Base-by-base conservation (phyloP, 2,329 filamentous ascomycete species). In the Zalaria sp. region DNA sequence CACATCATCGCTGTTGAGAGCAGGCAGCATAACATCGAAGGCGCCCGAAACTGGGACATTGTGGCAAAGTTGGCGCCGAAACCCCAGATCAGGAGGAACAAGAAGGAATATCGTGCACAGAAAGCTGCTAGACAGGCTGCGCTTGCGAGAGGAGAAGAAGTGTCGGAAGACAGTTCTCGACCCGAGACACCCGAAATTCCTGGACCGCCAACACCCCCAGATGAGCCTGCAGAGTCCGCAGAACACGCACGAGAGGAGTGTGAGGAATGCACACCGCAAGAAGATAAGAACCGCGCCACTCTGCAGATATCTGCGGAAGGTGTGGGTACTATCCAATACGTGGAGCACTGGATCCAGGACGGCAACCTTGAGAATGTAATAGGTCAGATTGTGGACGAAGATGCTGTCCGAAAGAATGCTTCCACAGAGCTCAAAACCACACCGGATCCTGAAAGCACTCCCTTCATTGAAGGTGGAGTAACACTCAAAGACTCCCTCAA, bases 1-100 rank as follows among this genome's bases (percentile, higher is more conserved):
- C 77, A 87, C 49, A 82, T 96, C 35, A 78, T 96, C 42, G 91
- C 89, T 1, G 86, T 98, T 29, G 91, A 98, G 62, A 83, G 86
- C 44, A 79, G 80, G 47, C 79, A 84, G 53, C 77, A 82, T 52
- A 95, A 95, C 54, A 93, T 96, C 46, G 75, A 75, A 25, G 86
- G 86, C 5, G 89, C 91, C 4, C 84, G 79, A 58, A 75, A 74
- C 10, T 84, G 93, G 56, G 91, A 98, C 63, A 68, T 91, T n/a
- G 66, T 79, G 46, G 87, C 88, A 0, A 83, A 81, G 37, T 58
- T 95, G 42, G 79, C 79, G 0, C 73, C 82, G 51, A 83, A 81
- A 57, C 75, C 80, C 47, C 74, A 79, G 44, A 71, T 85, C 3
- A 77, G 81, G 69, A 72, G 82, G 40, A 93, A 93, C 57, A 91